Evolutionary conservation across 768 basidiomycete species (phyloP), one percentile per base, ranked within the genome.

Genomic region (Cantharellus cinnabarinus): DNA sequence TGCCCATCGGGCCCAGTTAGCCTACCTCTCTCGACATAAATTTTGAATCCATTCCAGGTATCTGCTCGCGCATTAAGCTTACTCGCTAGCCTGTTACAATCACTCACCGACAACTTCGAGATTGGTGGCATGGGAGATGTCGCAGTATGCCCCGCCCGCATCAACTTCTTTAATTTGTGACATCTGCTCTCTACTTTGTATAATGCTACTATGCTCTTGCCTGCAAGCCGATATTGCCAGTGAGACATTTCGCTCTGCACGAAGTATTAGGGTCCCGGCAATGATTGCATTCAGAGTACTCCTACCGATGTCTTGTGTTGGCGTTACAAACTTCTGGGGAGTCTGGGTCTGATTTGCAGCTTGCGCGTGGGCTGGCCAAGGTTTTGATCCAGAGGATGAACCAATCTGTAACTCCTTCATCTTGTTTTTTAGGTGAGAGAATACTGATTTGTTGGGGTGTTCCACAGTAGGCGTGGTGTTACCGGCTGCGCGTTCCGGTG

Each of bases 61-160:
- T 54, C 56, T 42, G 50, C 61, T 62, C 38, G 14, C 29, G 29
- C 29, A 29, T 48, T 48, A 29, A 29, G 44, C 10, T 48, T 10
- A 48, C 20, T 29, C 20, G 20, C 20, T 29, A 29, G 20, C 20
- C 20, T 29, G 20, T 29, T 29, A 48, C 14, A 7, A 2, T 41
- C 48, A 64, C 76, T 52, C 62, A 80, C 85, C 86, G n/a, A 81
- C 72, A 48, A 76, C 68, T 40, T 71, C 74, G 58, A 89, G 69
- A 65, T 86, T 77, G 4, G 77, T 78, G 15, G 73, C 73, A 50
- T 76, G 72, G 1, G 83, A 85, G 56, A 81, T 69, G 68, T 90
- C 88, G 63, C 88, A 89, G 65, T 89, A 90, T 29, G 20, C 20
- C 2, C 84, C 82, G 62, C 87, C 84, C 62, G 85, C 74, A n/a